Base-by-base conservation (phyloP, 345 rosid genomes). In the Aquilaria sinensis region DNA sequence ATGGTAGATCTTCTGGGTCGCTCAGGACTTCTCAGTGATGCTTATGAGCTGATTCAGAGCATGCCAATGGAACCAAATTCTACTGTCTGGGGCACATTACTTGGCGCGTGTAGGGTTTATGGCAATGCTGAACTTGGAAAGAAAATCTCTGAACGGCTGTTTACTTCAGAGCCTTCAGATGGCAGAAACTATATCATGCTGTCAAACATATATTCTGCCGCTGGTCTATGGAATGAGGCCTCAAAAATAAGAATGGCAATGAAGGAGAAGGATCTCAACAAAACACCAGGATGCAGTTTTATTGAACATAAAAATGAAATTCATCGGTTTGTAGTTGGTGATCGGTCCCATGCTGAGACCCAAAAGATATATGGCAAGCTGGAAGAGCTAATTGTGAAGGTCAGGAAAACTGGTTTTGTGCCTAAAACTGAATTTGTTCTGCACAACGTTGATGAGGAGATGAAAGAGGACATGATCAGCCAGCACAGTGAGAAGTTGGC, bases 1-100 rank as follows among this genome's bases (percentile, higher is more conserved):
- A 81, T 81, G 83, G 89, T 86, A 69, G 94, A 89, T 70, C 85
- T 89, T 54, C 67, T 86, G 62, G 89, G 91, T 66, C 85, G 93
- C 53, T 81, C 84, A 12, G 91, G 96, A 45, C 67, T 54, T 63
- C 73, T 89, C 32, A 62, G 54, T 43, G 87, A 83, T 47, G 96
- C 90, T 16, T 70, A 79, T 64, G 56, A 72, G 51, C 43, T 86
- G 66, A 81, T 84, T 60, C 79, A 66, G 66, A 47, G 57, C 60
- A 89, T 84, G 90, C 86, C 93, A 29, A 74, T 83, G 68, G 83
- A 86, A 56, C 86, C 94, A 9, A 89, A 76, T 71, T 72, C 86
- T 50, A 83, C 81, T 64, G 87, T 86, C 37, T 89, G 91, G 91
- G 94, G 91, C 57, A 87, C 96, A 62, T 83, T 83, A 64, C 83